These are phyloP conservation scores for Spathaspora sp. DNA, from an alignment of 805 yeast species.

Conservation along the genomic window DNA sequence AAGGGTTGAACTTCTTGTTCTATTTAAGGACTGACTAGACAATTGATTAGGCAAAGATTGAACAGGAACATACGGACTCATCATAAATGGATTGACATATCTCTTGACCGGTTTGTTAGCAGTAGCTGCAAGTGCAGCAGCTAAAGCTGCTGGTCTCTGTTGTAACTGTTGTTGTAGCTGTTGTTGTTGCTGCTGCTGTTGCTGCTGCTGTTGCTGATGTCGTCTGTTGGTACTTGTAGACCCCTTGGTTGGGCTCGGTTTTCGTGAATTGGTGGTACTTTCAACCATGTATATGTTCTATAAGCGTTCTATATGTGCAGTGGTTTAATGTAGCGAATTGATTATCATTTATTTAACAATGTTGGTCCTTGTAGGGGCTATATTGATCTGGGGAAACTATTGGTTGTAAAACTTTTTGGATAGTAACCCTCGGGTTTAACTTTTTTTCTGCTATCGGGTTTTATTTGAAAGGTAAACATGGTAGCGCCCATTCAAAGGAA, in stretches of 20 bases:
- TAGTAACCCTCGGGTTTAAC: too few species aligned
- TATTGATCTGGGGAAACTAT: too few species aligned
- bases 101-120: neutral
- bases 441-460: too few species aligned
- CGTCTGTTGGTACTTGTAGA: neutral
- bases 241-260: neutral
- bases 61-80: neutral
- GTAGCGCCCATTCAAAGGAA: too few species aligned
- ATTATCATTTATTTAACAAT: too few species aligned
- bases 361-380: too few species aligned
- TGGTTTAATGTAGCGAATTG: too few species aligned
- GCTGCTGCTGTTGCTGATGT: neutral
- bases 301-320: too few species aligned
- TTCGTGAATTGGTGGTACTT: neutral
- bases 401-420: too few species aligned
- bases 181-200: neutral
- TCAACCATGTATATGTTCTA: neutral
- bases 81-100: neutral
- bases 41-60: neutral
- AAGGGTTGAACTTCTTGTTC: constrained; percentile 1
- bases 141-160: neutral
- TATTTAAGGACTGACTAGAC: neutral
- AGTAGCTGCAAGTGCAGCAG: neutral
- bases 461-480: too few species aligned
- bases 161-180: too few species aligned